Evolutionary conservation across 1,284 basidiomycete species (phyloP), one percentile per base, ranked within the genome.

Genomic region (Sphaerobolus stellatus): DNA sequence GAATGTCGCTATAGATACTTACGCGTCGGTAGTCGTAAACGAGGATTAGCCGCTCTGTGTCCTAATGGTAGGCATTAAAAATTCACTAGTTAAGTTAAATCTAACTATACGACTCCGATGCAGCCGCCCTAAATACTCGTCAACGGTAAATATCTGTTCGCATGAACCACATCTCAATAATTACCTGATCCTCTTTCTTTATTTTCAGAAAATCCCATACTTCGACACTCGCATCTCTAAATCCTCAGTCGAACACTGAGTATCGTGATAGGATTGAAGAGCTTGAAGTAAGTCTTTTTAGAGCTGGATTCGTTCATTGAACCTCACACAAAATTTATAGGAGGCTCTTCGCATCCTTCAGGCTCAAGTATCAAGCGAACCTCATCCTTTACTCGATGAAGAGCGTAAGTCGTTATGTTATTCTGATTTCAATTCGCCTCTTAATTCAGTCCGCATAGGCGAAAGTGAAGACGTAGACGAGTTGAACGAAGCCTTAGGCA

Each of bases 301-400:
- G 22, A 43, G 9, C 24, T 29, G 11, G 29, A 11, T 34, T 16
- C 6, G 2, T 4, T n/a, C 22, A 25, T 20, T 24, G 16, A 9
- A 48, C 20, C 33, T 16, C n/a, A 48, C 5, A 20, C 18, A 20
- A 43, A 43, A 38, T 34, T 31, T 8, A 24, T 36, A 48, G 46
- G 52, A 48, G 20, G 52, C 52, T 18, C 31, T 54, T 11, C 25
- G 31, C n/a, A 38, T 45, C 52, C 45, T 54, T 9, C 30, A 54
- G 22, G 31, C 52, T 2, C 25, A 45, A 38, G 20, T 48, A 34
- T 52, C 50, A 25, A 31, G 16, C 16, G 25, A 46, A 20, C 50
- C 50, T 16, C 50, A 52, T 27, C 50, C 43, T 16, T 44, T 52
- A 24, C 41, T 52, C 14, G 43, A 7, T 25, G 25, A 52, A n/a